phyloP scores from a whole-genome alignment of 2,329 filamentous ascomycete genomes.

The Trichoderma brevicompactum region DNA sequence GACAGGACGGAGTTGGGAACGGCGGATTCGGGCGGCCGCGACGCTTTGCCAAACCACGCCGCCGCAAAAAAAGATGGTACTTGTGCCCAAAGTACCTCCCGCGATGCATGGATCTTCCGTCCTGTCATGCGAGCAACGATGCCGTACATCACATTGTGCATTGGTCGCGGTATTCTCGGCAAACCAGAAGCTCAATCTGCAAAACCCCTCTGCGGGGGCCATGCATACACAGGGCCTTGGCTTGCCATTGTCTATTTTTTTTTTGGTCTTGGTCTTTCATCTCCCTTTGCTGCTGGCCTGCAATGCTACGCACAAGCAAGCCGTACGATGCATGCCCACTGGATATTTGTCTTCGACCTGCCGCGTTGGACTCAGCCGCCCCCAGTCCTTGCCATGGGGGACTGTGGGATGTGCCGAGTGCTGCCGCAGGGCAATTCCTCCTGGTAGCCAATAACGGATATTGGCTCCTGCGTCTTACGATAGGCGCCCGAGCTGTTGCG shows the following conservation, averaged over 20 bases:
- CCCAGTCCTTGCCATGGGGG: neutral
- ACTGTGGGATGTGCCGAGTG: neutral
- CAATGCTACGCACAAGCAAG: constrained; percentile 1
- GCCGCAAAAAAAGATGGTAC: neutral
- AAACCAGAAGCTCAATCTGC: constrained; percentile 18
- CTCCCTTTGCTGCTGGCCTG: neutral
- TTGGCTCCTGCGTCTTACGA: constrained; percentile 2
- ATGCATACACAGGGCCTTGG: constrained; percentile 9
- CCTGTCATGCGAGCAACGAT: constrained; percentile 25
- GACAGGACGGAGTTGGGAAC: neutral
- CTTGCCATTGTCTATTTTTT: neutral
- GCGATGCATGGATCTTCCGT: constrained; percentile 14
- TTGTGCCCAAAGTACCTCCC: constrained; percentile 21
- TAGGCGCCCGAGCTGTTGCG: constrained; percentile 17
- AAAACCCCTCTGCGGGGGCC: constrained; percentile 22
- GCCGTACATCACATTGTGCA: constrained; percentile 21
- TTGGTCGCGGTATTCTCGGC: constrained; percentile 27
- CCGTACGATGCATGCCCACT: constrained; percentile 11
- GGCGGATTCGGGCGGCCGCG: neutral
- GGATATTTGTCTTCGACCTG: constrained; percentile 1
- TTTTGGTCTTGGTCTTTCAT: too few relatives aligned
- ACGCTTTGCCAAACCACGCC: neutral
- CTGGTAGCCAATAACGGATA: constrained; percentile 20
- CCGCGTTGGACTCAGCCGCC: neutral
- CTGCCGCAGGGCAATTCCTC: neutral